Percentiles rank a stretch among this genome's conserved stretches.
Evolutionary conservation across 805 yeast genomes (phyloP).

Genomic region (Candida silvicultrix): DNA sequence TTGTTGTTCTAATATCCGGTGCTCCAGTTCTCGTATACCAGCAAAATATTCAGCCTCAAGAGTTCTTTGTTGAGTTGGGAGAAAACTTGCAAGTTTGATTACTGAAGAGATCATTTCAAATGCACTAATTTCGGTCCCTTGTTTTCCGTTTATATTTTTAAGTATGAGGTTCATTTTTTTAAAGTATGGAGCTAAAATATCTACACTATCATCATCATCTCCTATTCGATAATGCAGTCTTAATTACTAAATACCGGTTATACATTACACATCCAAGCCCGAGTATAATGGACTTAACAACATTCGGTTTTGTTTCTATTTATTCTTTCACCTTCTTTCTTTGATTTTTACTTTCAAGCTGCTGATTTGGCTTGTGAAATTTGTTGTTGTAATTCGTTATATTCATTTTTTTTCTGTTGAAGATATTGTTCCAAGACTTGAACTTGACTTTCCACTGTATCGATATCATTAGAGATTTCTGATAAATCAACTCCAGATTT

Average conservation of each 20-base stretch:
- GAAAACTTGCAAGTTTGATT: too few relatives aligned
- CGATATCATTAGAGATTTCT: slow-evolving; percentile 56
- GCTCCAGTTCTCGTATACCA: background rate
- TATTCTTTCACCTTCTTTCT: too few relatives aligned
- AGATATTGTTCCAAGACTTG: slow-evolving; percentile 64
- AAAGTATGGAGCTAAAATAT: too few relatives aligned
- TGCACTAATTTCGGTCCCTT: background rate
- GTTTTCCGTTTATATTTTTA: background rate
- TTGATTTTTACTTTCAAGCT: too few relatives aligned
- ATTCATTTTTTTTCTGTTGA: slow-evolving; percentile 52
- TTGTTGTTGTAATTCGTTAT: slow-evolving; percentile 40
- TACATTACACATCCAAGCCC: background rate
- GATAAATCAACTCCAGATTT: slow-evolving; percentile 29
- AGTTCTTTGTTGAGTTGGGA: background rate
- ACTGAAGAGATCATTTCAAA: background rate
- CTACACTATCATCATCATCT: background rate
- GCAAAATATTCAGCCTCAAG: background rate
- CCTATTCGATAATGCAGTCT: background rate
- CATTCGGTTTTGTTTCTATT: background rate
- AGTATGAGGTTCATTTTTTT: too few relatives aligned
- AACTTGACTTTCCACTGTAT: slow-evolving; percentile 73
- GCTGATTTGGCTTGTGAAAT: slow-evolving; percentile 21
- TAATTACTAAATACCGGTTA: too few relatives aligned
- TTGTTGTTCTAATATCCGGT: background rate
- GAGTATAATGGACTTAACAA: background rate